phyloP scores from a whole-genome alignment of 108 stramenopile species.

The Fragilaria crotonensis region DNA sequence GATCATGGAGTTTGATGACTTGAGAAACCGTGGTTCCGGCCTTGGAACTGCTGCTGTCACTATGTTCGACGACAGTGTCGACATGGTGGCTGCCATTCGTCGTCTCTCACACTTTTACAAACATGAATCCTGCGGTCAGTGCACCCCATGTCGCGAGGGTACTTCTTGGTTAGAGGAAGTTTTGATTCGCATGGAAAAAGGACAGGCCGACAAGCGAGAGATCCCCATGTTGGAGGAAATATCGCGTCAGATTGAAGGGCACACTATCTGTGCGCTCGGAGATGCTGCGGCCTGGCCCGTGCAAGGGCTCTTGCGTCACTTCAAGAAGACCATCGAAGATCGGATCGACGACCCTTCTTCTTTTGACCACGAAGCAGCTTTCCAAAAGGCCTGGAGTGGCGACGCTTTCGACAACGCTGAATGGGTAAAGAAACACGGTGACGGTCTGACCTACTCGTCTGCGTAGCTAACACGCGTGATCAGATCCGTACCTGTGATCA shows the following conservation, averaged over 20 bases:
- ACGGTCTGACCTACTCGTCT: constrained; percentile 57
- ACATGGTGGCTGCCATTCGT: constrained; percentile 99
- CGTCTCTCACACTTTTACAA: constrained; percentile 99
- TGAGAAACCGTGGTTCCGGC: constrained; percentile 88
- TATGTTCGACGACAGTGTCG: constrained; percentile 98
- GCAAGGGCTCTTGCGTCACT: constrained; percentile 95
- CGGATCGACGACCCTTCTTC: constrained; percentile 87
- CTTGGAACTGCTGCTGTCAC: constrained; percentile 99
- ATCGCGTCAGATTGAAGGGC: constrained; percentile 98
- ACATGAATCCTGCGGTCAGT: constrained; percentile 99
- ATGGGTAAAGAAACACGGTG: constrained; percentile 88
- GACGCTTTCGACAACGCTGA: constrained; percentile 83
- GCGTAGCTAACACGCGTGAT: too few relatives aligned
- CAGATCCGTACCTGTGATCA: too few relatives aligned
- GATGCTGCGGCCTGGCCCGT: constrained; percentile 99
- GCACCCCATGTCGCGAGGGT: constrained; percentile 99
- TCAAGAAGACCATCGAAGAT: constrained; percentile 96
- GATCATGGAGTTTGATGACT: constrained; percentile 99
- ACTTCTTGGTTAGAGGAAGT: constrained; percentile 90
- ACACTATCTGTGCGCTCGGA: constrained; percentile 99
- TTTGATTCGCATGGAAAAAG: constrained; percentile 94
- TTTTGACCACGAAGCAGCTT: constrained; percentile 89
- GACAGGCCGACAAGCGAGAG: constrained; percentile 97
- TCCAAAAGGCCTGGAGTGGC: constrained; percentile 95
- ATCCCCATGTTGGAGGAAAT: constrained; percentile 99